Base-by-base conservation (phyloP, 345 rosid genomes). In the Hevea brasiliensis region DNA sequence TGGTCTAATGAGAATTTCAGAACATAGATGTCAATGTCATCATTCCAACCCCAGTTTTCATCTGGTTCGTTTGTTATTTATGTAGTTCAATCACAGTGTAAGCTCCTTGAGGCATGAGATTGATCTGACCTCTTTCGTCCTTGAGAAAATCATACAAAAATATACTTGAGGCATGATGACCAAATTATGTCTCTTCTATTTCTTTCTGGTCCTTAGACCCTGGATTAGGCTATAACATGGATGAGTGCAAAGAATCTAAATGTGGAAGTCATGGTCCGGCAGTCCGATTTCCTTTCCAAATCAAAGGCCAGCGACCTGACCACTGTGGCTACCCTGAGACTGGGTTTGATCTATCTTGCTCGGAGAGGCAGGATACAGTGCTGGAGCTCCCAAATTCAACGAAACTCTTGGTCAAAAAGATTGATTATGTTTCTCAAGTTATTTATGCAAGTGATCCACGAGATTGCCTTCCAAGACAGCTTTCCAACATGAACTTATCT, bases 291-390 rank as follows among this genome's bases (percentile, higher is more conserved):
- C 79, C 79, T 0, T 76, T 76, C 50, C 44, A 65, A 2, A 12
- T 70, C 40, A 54, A 26, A 54, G 63, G 20, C 42, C 18, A 6
- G 40, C 73, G 68, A 32, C 68, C 74, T 9, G 15, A 68, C 11
- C 35, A 37, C 20, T 61, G 78, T 14, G 68, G 73, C 1, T 75
- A 47, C 4, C 51, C 51, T 47, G 51, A 12, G 2, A 1, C 1
- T 24, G 61, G 72, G 62, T 77, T 77, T 23, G 44, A 48, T 29
- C 63, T 77, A 8, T 67, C 80, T 14, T 77, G 80, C 67, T n/a
- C 35, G 17, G 18, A 61, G 3, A 60, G 0, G 27, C 72, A 51
- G 0, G 26, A 72, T 41, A 66, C 80, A 1, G 6, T 77, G 17
- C 47, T 77, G 8, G 40, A 65, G 37, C 80, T 77, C 0, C 76